Base-by-base conservation (phyloP, 169 alveolate species). In the Plasmodium gallinaceum region DNA sequence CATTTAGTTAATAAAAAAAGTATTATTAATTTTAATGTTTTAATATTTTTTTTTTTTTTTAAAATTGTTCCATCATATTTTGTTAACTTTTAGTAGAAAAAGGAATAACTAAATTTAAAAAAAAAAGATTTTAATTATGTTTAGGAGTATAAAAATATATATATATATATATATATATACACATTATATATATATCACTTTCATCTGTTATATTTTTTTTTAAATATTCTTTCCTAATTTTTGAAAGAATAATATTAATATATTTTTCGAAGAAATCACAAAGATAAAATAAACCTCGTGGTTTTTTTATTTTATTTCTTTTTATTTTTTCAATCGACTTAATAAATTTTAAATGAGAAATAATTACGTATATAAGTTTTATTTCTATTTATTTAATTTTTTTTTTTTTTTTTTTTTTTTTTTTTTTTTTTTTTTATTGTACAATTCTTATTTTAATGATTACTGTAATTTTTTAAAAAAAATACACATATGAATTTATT, bases 1-100 rank as follows among this genome's bases (percentile, higher is more conserved):
- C 61, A 74, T 32, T 73, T 66, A 74, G 46, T 66, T 48, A 48
- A 22, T 37, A 74, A 58, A 74, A 46, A 74, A 68, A 39, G 43
- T 62, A 18, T 74, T 74, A 62, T 76, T 61, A 54, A 54, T 76
- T 76, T 76, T 26, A 54, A 54, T 76, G 60, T 76, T 76, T 76
- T 76, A 54, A 54, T 75, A 43, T 62, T n/a, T 64, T 12, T 61
- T 58, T 74, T 39, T 74, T 12, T 46, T 46, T 62, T 75, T 75
- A 10, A 58, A 74, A 74, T 74, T 74, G 88, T 42, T 74, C 61
- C 52, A 54, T 74, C 88, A n/a, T 58, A n/a, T 14, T 61, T 75
- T 75, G 42, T 75, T 66, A 62, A 45, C 48, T 14, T 75, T 75
- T 75, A 39, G 60, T 62, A 45, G 14, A 68, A 68, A 68, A 75